phyloP scores from a whole-genome alignment of 768 basidiomycete genomes.

The Psilocybe tampanensis region DNA sequence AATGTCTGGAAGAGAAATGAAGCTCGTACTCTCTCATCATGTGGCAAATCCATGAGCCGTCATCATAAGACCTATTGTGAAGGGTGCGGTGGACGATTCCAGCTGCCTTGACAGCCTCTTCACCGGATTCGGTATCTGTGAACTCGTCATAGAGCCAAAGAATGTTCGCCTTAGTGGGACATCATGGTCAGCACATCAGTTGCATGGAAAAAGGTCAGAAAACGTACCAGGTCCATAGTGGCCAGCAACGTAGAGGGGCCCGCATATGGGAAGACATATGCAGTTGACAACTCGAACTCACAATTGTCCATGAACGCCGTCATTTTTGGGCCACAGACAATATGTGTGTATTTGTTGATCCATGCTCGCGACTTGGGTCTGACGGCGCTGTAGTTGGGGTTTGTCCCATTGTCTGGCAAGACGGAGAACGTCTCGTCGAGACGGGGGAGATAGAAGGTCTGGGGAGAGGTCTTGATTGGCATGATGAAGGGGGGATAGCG shows the following conservation, averaged over 20 bases:
- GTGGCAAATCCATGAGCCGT: conserved; percentile 6
- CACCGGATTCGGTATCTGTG: conserved; percentile 5
- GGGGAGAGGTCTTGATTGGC: conserved; percentile 1
- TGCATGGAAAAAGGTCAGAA: background rate
- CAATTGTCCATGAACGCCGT: conserved; percentile 9
- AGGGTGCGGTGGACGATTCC: conserved; percentile 4
- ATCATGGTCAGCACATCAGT: background rate
- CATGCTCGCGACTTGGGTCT: conserved; percentile 1
- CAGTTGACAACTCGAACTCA: conserved; percentile 4
- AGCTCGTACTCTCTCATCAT: conserved; percentile 7
- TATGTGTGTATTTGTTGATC: conserved; percentile 7
- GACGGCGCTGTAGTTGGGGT: background rate
- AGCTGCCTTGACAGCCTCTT: conserved; percentile 1
- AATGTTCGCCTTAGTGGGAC: conserved; percentile 1
- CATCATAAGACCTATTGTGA: conserved; percentile 1
- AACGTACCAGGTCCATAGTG: conserved; percentile 7
- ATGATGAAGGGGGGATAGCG: background rate
- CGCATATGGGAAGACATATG: conserved; percentile 4
- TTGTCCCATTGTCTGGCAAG: conserved; percentile 6
- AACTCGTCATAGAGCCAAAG: conserved; percentile 11
- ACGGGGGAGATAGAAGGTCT: conserved; percentile 3
- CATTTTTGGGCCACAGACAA: conserved; percentile 12
- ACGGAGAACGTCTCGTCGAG: conserved; percentile 9
- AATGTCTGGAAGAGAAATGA: background rate
- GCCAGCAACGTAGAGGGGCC: background rate